Percentiles rank a stretch among this genome's conserved stretches.
These are phyloP conservation scores for Epichloe bromicola DNA, from an alignment of 2,329 filamentous ascomycete genomes.

Conservation along the genomic window DNA sequence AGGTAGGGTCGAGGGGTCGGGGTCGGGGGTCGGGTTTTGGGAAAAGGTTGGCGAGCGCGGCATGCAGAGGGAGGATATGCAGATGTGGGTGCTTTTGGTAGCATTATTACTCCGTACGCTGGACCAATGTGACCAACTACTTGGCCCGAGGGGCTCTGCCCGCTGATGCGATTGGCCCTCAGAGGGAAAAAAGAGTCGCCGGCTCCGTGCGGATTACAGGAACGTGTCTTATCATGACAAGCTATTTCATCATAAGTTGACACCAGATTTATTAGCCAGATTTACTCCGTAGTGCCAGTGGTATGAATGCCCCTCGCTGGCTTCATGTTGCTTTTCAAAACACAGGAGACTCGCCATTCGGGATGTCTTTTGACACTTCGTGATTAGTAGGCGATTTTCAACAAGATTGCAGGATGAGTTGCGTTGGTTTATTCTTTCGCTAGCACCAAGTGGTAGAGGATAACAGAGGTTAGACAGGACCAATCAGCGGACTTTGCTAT, in stretches of 20 bases:
- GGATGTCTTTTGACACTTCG: too few species aligned
- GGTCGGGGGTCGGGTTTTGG: neutral
- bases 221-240: neutral
- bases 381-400: too few species aligned
- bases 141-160: neutral
- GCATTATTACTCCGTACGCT: neutral
- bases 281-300: too few species aligned
- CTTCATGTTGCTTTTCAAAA: too few species aligned
- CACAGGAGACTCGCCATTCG: too few species aligned
- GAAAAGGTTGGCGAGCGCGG: neutral
- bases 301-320: too few species aligned
- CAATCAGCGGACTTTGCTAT: too few species aligned
- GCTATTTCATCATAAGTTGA: neutral
- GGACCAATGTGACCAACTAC: neutral
- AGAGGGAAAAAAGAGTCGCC: constrained; percentile 1
- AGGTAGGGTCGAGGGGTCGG: neutral
- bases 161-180: neutral
- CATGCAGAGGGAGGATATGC: neutral
- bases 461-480: too few species aligned
- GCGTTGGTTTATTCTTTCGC: too few species aligned
- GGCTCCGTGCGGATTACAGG: neutral
- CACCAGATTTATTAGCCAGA: too few species aligned
- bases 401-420: too few species aligned
- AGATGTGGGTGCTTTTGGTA: neutral
- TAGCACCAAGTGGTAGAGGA: too few species aligned